Base-by-base conservation (phyloP, 1,284 basidiomycete species). In the Ustilago curta region DNA sequence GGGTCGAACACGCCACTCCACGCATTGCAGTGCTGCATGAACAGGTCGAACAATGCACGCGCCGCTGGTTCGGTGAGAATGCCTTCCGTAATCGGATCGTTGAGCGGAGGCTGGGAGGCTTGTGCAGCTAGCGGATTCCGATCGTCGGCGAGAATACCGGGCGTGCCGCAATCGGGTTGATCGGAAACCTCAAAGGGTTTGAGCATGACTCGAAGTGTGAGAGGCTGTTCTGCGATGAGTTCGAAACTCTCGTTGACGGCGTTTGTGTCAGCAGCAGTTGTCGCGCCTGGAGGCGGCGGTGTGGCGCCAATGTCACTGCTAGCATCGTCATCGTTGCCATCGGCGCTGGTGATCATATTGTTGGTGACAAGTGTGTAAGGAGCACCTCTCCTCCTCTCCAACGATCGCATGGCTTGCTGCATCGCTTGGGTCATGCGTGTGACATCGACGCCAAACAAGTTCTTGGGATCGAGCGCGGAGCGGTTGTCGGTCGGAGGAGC, bases 341-440 rank as follows among this genome's bases (percentile, higher is more conserved):
- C 63, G 14, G 50, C 51, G 43, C 40, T 66, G 53, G 43, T 52
- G 37, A 66, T 65, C 37, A 69, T 66, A 35, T 59, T 71, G 66
- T 71, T 72, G 52, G 65, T 76, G 52, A 76, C 74, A 3, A 76
- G 60, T 5, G 74, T 72, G 19, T 76, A 76, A 6, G 74, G 74
- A 8, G 66, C 70, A 11, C 74, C 66, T 56, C 74, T 42, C 31
- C 66, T 57, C 16, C 66, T 44, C 23, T 70, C 66, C 18, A 67
- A n/a, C 4, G 74, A 76, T 12, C 66, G 60, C 69, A 76, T 76
- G 19, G 74, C 74, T 29, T 72, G 74, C 39, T 59, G 59, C 69
- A 76, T 76, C 8, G 74, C 70, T 19, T 53, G 54, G 4, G 66
- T 71, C 74, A 76, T 76, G 40, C 65, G 68, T 1, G 19, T 49